Conservation (phyloP, 805 yeast species). For the Candida bentonensis region DNA sequence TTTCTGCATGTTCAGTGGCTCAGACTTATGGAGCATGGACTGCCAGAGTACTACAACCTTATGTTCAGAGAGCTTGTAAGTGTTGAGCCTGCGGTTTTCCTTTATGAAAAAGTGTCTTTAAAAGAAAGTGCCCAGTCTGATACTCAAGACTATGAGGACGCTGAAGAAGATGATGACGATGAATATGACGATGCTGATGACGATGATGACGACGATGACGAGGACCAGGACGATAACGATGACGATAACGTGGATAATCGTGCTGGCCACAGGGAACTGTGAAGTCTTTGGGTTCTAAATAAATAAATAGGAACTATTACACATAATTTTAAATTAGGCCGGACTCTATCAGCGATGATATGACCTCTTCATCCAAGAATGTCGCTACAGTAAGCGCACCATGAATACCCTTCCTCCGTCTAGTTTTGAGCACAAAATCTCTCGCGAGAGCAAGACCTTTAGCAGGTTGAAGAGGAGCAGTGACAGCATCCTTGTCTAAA, state of each 20-base stretch:
- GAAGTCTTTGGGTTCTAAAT: no score
- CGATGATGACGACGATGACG: no score
- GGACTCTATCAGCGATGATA: conserved; percentile 33
- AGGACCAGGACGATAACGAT: no score
- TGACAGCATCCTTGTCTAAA: conserved; percentile 44
- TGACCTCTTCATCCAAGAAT: conserved; percentile 51
- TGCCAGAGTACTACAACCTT: background rate
- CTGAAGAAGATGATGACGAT: no score
- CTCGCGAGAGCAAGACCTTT: conserved; percentile 58
- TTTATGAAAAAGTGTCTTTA: background rate
- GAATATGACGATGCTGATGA: no score
- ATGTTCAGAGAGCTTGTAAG: background rate
- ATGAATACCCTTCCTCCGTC: conserved; percentile 74
- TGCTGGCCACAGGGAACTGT: no score
- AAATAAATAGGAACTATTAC: no score
- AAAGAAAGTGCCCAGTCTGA: no score
- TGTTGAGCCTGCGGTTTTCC: background rate
- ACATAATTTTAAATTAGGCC: no score
- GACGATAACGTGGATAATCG: no score
- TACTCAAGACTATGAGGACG: no score
- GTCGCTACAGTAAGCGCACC: conserved; percentile 56
- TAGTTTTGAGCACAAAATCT: conserved; percentile 78
- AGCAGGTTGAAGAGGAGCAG: conserved; percentile 68
- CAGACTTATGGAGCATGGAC: background rate
- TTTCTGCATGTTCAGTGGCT: background rate